Conservation (phyloP, 1,284 basidiomycete genomes). For the Fistulina hepatica region DNA sequence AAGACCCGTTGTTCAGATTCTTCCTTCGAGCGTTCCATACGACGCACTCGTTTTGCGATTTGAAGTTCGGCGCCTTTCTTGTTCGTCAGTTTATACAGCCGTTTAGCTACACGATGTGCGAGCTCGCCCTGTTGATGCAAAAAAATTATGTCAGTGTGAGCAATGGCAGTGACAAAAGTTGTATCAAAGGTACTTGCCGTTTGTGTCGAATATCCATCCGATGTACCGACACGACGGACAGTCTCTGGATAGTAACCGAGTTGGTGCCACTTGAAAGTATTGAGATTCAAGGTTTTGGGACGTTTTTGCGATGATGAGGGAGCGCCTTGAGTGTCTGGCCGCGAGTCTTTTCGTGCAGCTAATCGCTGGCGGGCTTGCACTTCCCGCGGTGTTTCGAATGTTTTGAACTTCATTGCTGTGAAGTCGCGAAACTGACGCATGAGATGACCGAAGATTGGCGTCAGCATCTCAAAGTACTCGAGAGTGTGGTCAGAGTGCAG, state of each 20-base stretch:
- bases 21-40: background rate
- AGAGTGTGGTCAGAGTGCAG: conserved; percentile 14
- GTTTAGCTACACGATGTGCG: conserved; percentile 20
- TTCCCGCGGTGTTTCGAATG: background rate
- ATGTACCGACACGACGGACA: conserved; percentile 1
- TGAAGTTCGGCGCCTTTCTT: conserved; percentile 18
- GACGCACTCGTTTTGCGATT: conserved; percentile 9
- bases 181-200: conserved; percentile 3
- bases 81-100: conserved; percentile 19
- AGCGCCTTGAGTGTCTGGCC: too few species aligned
- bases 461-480: conserved; percentile 14
- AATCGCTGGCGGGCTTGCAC: background rate
- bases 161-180: background rate
- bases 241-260: conserved; percentile 5
- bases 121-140: conserved; percentile 20
- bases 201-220: conserved; percentile 17
- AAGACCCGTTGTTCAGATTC: background rate
- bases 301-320: too few species aligned
- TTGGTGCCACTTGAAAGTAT: conserved; percentile 10
- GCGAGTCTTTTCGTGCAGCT: too few species aligned
- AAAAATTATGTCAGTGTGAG: too few species aligned
- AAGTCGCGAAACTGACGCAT: conserved; percentile 24
- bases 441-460: conserved; percentile 16
- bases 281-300: conserved; percentile 7
- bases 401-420: background rate